Conservation (phyloP, 352 stramenopile genomes). For the Phytophthora fragariaefolia region DNA sequence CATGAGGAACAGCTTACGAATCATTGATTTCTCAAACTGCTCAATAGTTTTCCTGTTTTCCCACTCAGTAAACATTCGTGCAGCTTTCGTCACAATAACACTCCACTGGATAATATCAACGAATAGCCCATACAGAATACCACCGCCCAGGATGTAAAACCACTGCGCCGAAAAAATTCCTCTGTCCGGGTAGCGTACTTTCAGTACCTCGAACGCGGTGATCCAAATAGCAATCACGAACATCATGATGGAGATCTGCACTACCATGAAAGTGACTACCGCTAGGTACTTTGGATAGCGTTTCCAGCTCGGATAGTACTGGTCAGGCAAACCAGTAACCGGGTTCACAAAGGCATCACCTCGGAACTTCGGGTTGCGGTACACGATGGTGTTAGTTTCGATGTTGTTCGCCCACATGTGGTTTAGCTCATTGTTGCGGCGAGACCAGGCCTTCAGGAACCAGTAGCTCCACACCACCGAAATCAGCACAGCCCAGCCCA, state of each 20-base stretch:
- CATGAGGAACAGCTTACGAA: constrained; percentile 86
- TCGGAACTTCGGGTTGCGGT: constrained; percentile 75
- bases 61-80: constrained; percentile 79
- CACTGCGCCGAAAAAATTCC: constrained; percentile 80
- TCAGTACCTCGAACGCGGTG: constrained; percentile 77
- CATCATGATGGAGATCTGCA: constrained; percentile 90
- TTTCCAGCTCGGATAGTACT: constrained; percentile 80
- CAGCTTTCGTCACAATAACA: constrained; percentile 75
- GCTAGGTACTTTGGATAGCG: constrained; percentile 77
- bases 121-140: constrained; percentile 82
- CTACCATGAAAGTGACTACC: constrained; percentile 69
- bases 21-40: constrained; percentile 80
- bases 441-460: constrained; percentile 81
- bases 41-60: constrained; percentile 89
- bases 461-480: constrained; percentile 86
- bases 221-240: constrained; percentile 86
- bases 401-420: constrained; percentile 75
- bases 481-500: constrained; percentile 74
- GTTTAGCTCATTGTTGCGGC: constrained; percentile 79
- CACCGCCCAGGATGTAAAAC: constrained; percentile 81
- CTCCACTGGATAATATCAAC: constrained; percentile 88
- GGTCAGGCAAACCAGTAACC: constrained; percentile 63
- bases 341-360: constrained; percentile 67
- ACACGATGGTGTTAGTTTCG: constrained; percentile 71
- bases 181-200: constrained; percentile 71